Conservation (phyloP, 1,139 yeast genomes). For the Candida pseudocylindracea region DNA sequence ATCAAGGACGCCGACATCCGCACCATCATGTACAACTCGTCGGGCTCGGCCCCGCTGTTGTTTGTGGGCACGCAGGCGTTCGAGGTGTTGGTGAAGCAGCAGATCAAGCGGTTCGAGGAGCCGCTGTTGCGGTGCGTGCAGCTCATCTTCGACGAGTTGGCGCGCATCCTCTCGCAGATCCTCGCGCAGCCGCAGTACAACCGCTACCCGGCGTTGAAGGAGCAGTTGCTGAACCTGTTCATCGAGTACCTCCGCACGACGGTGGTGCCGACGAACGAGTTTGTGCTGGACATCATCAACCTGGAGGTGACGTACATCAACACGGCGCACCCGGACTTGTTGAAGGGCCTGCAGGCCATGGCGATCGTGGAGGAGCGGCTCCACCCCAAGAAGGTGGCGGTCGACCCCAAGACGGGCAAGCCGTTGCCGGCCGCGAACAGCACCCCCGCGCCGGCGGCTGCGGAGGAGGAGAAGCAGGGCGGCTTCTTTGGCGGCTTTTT, state of each 20-base stretch:
- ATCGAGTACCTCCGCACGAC: constrained; percentile 66
- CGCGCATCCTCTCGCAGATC: constrained; percentile 72
- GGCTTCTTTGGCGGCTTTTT: constrained; percentile 94
- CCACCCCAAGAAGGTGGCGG: constrained; percentile 62
- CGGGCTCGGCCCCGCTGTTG: constrained; percentile 94
- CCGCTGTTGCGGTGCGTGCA: constrained; percentile 80
- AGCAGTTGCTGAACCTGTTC: constrained; percentile 60
- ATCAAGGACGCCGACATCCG: constrained; percentile 93
- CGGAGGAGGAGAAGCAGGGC: constrained; percentile 20
- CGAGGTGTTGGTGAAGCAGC: constrained; percentile 90
- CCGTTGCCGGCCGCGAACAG: constrained; percentile 29
- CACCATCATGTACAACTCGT: constrained; percentile 92
- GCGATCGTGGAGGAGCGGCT: constrained; percentile 78
- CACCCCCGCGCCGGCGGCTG: constrained; percentile 11
- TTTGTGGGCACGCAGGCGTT: constrained; percentile 97
- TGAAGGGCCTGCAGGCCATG: constrained; percentile 93
- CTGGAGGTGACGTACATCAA: constrained; percentile 88
- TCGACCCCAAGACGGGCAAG: constrained; percentile 88
- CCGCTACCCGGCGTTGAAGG: constrained; percentile 80
- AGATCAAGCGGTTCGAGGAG: constrained; percentile 84
- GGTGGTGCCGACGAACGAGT: constrained; percentile 63
- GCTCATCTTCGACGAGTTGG: constrained; percentile 84
- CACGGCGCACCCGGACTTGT: constrained; percentile 92
- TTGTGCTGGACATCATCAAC: constrained; percentile 61
- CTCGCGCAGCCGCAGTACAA: constrained; percentile 61